Base-by-base conservation (phyloP, 2,329 filamentous ascomycete species). In the Colletotrichum nymphaeae region DNA sequence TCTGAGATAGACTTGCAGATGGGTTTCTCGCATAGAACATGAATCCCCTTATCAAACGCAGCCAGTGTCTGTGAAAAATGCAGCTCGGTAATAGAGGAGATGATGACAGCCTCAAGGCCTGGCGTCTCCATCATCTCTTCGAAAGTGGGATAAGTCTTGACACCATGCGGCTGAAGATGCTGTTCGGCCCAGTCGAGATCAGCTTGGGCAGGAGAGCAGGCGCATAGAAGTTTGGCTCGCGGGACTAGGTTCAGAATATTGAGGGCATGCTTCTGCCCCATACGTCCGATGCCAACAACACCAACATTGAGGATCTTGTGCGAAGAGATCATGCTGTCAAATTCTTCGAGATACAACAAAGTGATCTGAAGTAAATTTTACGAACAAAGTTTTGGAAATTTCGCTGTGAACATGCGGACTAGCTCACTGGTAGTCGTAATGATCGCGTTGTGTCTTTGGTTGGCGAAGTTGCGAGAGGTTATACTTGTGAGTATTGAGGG, bases 1-100 rank as follows among this genome's bases (percentile, higher is more conserved):
- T 91, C 83, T 75, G 91, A 88, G 16, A 91, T 83, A 72, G 84
- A 88, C 1, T 89, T 92, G 55, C 86, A 88, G 35, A 90, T 78
- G 1, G 89, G 89, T 81, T 91, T 91, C 81, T 91, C 89, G 76
- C 88, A 90, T 22, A 91, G 79, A 0, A 91, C 88, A 76, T 91
- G 89, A 74, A 87, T 84, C 57, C 86, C 84, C 14, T 83, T 84
- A 62, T 88, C 78, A 63, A 91, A 90, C 9, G 88, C 88, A 74
- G 86, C 84, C 76, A 90, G 87, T 0, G 88, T 85, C 75, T 91
- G 87, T 71, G 88, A 83, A 0, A 89, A 88, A 74, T 91, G 89
- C n/a, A 87, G 88, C 1, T 87, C 88, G 7, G 87, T 88, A 1
- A 85, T 75, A 67, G 80, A 81, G 5, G 80, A 79, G 28, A 85